Evolutionary conservation across 805 yeast genomes (phyloP), one percentile per base, ranked within the genome.

Genomic region (Alloascoidea hylecoeti): DNA sequence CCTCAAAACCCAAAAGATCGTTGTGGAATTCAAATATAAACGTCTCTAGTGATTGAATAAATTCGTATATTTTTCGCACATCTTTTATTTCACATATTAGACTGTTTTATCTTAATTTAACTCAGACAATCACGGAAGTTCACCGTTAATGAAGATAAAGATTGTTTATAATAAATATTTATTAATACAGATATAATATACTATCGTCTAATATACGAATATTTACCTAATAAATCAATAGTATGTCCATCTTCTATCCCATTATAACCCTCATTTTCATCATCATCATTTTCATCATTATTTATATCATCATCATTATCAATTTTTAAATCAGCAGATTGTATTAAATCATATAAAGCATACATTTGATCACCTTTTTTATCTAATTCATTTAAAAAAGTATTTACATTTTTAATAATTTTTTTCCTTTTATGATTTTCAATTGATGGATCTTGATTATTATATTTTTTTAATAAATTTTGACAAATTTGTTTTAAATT

Each of bases 241-340:
- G 30, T 23, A 23, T 23, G n/a, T 23, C 30, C 30, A 9, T 23
- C 30, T 9, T 23, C 30, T 9, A 23, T 23, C n/a, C 30, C 30
- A 23, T 23, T 23, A n/a, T 23, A 23, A 9, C n/a, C 30, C n/a
- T 23, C 30, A 9, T 23, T 23, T 9, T 9, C 30, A n/a, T 23
- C 30, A n/a, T 23, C 30, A n/a, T n/a, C n/a, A 23, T 23, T n/a
- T 23, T 23, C 30, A 23, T n/a, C 30, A 9, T 23, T n/a, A n/a
- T 23, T 23, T n/a, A 23, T 9, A 23, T 23, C 30, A n/a, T 23
- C 30, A 23, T n/a, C 30, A 9, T 23, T n/a, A n/a, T 23, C n/a
- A 9, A 23, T 9, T 9, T 23, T n/a, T 9, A 23, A n/a, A n/a
- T 23, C 13, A 9, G 30, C 30, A 23, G 13, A 9, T 23, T 23